These are phyloP conservation scores for Amaranthus hypochondriacus DNA, from an alignment of 148 eudicot species.

Conservation along the genomic window DNA sequence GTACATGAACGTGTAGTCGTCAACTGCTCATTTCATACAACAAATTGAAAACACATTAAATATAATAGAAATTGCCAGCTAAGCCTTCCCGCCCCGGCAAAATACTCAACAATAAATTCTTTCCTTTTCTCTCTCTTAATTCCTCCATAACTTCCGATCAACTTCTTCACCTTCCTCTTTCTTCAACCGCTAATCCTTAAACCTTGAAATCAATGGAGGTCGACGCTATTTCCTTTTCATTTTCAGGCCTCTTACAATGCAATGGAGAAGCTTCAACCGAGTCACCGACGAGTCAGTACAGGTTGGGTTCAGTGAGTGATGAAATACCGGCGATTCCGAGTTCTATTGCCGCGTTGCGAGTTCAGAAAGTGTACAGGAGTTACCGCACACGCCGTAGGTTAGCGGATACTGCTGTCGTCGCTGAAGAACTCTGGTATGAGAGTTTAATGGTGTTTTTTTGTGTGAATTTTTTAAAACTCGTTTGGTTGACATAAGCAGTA, in stretches of 20 bases:
- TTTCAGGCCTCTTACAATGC: slow-evolving; percentile 9
- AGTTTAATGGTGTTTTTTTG: not conserved
- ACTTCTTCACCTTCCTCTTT: not conserved
- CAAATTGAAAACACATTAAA: not conserved
- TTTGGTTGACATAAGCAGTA: too few relatives aligned
- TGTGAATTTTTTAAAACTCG: not conserved
- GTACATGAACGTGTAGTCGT: too few relatives aligned
- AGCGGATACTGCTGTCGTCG: slow-evolving; percentile 86
- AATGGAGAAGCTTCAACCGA: not conserved
- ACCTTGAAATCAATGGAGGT: slow-evolving; percentile 31
- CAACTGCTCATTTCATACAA: not conserved
- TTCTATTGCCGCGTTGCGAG: slow-evolving; percentile 44
- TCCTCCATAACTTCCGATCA: slow-evolving; percentile 19
- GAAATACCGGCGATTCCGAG: not conserved
- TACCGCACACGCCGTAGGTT: slow-evolving; percentile 79
- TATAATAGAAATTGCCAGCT: not conserved
- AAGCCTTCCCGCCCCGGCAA: slow-evolving; percentile 16
- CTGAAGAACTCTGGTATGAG: slow-evolving; percentile 71
- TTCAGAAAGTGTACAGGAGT: slow-evolving; percentile 81
- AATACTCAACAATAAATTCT: not conserved
- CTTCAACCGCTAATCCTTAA: not conserved
- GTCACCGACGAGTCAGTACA: not conserved
- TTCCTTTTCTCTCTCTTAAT: not conserved
- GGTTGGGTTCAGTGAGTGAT: not conserved
- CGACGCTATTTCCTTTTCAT: slow-evolving; percentile 22